These are phyloP conservation scores for Eremothecium coryli DNA, from an alignment of 1,139 yeast species.

Conservation along the genomic window DNA sequence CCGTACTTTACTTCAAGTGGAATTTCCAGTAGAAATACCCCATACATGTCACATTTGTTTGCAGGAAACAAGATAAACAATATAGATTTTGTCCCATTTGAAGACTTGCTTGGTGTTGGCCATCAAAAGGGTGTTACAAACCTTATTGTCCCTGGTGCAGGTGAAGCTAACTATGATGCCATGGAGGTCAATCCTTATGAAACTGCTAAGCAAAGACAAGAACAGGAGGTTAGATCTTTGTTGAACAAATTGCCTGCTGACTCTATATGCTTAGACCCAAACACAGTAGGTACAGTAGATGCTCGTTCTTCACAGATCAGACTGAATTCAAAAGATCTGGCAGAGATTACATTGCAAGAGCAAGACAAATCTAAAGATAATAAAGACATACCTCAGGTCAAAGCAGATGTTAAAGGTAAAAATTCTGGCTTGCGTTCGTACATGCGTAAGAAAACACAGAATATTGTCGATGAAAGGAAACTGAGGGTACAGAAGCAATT, in stretches of 20 bases:
- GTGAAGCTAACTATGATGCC: conserved; percentile 97
- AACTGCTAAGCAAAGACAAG: conserved; percentile 87
- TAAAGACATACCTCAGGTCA: conserved; percentile 37
- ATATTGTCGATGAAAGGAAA: conserved; percentile 82
- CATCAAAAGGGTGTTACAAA: conserved; percentile 71
- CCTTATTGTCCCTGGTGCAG: conserved; percentile 88
- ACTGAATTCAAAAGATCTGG: conserved; percentile 51
- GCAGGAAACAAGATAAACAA: conserved; percentile 69
- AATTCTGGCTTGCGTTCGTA: conserved; percentile 76
- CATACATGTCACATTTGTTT: conserved; percentile 84
- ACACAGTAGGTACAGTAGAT: conserved; percentile 76
- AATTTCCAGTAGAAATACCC: conserved; percentile 40
- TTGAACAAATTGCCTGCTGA: conserved; percentile 88
- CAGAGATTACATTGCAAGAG: conserved; percentile 37
- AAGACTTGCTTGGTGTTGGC: conserved; percentile 88
- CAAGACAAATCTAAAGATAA: conserved; percentile 34
- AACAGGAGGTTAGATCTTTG: conserved; percentile 77
- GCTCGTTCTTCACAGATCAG: conserved; percentile 55
- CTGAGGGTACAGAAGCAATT: conserved; percentile 72
- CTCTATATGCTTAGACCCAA: conserved; percentile 86
- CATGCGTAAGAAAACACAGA: conserved; percentile 74
- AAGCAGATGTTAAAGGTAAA: conserved; percentile 64
- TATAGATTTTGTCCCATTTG: conserved; percentile 80
- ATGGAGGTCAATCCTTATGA: conserved; percentile 89
- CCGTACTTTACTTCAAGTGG: conserved; percentile 35